A percentile compares a stretch with the other conserved stretches of the same genome.
Conservation (phyloP, 768 basidiomycete genomes). For the Lyophyllum atratum region DNA sequence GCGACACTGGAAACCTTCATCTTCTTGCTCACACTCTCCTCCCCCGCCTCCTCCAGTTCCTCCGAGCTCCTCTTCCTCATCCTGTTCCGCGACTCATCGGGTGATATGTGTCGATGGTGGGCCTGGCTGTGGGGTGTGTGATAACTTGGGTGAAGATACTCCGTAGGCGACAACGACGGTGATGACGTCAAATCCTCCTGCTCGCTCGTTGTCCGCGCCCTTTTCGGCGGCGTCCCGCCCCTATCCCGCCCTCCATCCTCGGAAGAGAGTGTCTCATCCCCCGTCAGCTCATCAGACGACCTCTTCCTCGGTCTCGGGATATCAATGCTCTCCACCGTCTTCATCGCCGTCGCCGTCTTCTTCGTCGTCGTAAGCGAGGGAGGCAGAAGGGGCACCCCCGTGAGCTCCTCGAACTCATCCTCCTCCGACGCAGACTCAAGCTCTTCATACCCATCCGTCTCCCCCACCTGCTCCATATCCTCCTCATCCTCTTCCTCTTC, state of each 20-base stretch:
- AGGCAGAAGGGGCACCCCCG: background rate
- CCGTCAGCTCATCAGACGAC: background rate
- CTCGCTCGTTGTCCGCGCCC: constrained; percentile 15
- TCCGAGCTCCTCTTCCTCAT: constrained; percentile 52
- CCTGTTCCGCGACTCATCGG: constrained; percentile 18
- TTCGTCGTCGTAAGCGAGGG: no score
- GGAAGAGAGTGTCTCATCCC: background rate
- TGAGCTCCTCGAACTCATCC: background rate
- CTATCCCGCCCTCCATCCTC: constrained; percentile 4
- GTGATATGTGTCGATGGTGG: background rate
- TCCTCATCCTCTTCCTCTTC: constrained; percentile 30
- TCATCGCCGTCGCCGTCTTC: no score
- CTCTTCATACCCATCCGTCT: constrained; percentile 32
- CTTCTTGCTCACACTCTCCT: constrained; percentile 1
- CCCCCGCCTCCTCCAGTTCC: constrained; percentile 41
- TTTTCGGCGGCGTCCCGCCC: constrained; percentile 35
- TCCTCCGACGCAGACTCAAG: constrained; percentile 11
- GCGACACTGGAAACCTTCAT: constrained; percentile 9
- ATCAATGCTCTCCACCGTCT: background rate
- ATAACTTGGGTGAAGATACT: background rate
- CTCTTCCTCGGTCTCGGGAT: background rate
- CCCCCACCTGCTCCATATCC: constrained; percentile 33
- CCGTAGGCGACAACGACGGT: constrained; percentile 6
- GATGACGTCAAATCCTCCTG: constrained; percentile 13
- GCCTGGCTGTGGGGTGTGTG: background rate